These are phyloP conservation scores for Debaryomyces singareniensis DNA, from an alignment of 1,139 yeast genomes.

Conservation along the genomic window DNA sequence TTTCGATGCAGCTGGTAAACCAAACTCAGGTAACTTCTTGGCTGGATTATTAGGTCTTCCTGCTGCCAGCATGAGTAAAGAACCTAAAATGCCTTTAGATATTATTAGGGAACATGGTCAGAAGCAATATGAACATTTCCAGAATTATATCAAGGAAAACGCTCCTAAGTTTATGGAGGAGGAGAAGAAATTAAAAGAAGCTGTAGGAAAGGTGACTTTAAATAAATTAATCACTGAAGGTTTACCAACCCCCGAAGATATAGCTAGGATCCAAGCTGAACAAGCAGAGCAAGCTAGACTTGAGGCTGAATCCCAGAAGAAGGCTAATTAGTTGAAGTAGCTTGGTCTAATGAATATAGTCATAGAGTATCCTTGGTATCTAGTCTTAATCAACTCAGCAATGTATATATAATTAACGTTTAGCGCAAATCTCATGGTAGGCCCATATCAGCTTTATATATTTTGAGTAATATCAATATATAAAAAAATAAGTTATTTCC, in stretches of 20 bases:
- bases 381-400: no score
- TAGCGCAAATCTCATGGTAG: no score
- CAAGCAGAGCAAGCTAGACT: conserved; percentile 8
- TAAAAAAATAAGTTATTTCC: no score
- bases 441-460: no score
- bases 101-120: conserved; percentile 89
- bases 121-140: conserved; percentile 78
- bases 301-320: neutral
- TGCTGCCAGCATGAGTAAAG: conserved; percentile 40
- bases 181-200: conserved; percentile 72
- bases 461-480: no score
- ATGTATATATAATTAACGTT: no score
- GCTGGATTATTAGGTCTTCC: conserved; percentile 60
- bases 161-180: conserved; percentile 82
- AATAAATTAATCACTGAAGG: conserved; percentile 83
- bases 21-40: conserved; percentile 46
- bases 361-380: no score
- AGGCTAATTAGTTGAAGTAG: no score
- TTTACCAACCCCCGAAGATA: conserved; percentile 78
- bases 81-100: conserved; percentile 87
- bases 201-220: conserved; percentile 73
- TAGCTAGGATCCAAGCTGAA: conserved; percentile 60
- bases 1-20: conserved; percentile 25
- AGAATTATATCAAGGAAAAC: conserved; percentile 77
- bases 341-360: no score